Evolutionary conservation across 176 grass and related monocot genomes (phyloP), one percentile per base, ranked within the genome.

Genomic region (Typha latifolia): DNA sequence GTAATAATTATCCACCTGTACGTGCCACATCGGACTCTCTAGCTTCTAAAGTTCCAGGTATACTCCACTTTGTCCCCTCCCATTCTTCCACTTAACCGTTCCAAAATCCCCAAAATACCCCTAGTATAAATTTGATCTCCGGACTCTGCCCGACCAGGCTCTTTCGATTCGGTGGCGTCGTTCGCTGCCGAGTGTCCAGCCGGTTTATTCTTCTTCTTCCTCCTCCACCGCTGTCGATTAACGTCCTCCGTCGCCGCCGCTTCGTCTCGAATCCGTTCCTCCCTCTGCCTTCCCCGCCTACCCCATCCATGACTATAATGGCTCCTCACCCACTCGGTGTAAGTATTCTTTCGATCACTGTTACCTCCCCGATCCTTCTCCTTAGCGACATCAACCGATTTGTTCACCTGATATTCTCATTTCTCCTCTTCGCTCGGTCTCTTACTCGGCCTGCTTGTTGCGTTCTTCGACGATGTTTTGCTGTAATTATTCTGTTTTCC

Each of bases 261-360:
- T 14, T 37, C 64, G 70, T 52, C 52, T 73, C 52, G 69, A 52
- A 13, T 70, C 51, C 29, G 49, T 52, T 32, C 24, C 65, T 73
- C 67, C 66, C n/a, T 43, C 37, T 22, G 59, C 10, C 73, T 9
- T 14, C 63, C 48, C 13, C 4, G 62, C 62, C 13, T 59, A 68
- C 4, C 69, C 52, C 53, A 47, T 48, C 63, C 68, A 84, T 96
- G 88, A 96, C 92, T 73, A 88, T 88, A 71, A 70, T 88, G 79
- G 88, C 87, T 57, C 82, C 91, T 43, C 84, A 84, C n/a, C 81
- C 82, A 32, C 74, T 79, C 68, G 87, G 81, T 79, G 92, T 96
- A 91, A 66, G 79, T 69, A 67, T 62, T n/a, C 31, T 22, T 21
- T 48, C 21, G 21, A 29, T 29, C 57, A 14, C 19, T 20, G 12